phyloP scores from a whole-genome alignment of 1,284 basidiomycete genomes.

The Neotropicomus parvogracilis region DNA sequence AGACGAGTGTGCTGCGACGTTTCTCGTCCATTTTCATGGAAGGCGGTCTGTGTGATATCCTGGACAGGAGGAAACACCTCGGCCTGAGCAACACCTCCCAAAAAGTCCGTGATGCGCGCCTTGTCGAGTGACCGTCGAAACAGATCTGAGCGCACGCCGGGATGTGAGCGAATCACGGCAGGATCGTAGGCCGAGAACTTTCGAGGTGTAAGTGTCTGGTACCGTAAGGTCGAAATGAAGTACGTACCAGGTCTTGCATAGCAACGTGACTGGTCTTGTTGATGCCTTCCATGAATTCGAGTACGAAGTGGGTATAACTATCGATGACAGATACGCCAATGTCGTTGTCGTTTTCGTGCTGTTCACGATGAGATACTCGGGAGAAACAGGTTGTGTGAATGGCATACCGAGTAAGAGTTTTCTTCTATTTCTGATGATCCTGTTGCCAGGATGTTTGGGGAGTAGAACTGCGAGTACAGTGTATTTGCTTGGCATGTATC shows the following conservation, averaged over 20 bases:
- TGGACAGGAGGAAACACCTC: conserved; percentile 46
- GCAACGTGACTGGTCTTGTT: conserved; percentile 85
- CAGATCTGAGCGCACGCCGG: conserved; percentile 84
- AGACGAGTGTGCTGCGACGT: not conserved
- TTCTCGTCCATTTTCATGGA: not conserved
- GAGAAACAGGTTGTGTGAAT: not conserved
- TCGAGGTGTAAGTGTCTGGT: conserved; percentile 3
- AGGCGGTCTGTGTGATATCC: not conserved
- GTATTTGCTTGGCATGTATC: conserved; percentile 99
- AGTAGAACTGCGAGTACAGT: conserved; percentile 93
- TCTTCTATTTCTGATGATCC: conserved; percentile 87
- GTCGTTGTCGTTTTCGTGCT: conserved; percentile 92
- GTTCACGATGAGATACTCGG: conserved; percentile 11
- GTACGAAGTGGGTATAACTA: conserved; percentile 88
- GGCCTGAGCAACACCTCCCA: conserved; percentile 87
- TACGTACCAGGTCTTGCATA: conserved; percentile 79
- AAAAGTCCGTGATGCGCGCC: conserved; percentile 91
- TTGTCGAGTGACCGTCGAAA: conserved; percentile 67
- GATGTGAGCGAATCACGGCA: conserved; percentile 74
- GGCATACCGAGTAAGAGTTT: conserved; percentile 88
- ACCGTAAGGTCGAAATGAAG: not conserved
- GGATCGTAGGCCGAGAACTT: conserved; percentile 83
- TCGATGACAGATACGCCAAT: conserved; percentile 97
- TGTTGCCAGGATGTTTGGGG: conserved; percentile 92
- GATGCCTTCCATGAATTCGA: conserved; percentile 89